Base-by-base conservation (phyloP, 1,284 basidiomycete genomes). In the Sanghuangporus baumii region DNA sequence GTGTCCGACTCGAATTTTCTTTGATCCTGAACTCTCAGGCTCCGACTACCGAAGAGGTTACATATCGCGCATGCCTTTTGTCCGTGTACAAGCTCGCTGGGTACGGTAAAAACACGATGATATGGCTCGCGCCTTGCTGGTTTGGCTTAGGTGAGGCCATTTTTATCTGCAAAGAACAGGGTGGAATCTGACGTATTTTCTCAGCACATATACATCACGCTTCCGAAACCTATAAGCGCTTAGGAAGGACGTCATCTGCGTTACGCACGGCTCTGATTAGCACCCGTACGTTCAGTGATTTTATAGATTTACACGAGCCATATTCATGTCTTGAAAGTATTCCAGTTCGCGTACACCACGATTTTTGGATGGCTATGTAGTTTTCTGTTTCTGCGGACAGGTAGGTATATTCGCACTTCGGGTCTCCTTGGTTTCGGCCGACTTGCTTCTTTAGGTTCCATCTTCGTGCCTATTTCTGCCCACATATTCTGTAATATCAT, bases 401-500 rank as follows among this genome's bases (percentile, higher is more conserved):
- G 87, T 71, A 82, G 70, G 82, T 26, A 81, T 85, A 41, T 46
- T 18, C 58, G 12, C 6, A n/a, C 31, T 11, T 26, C 14, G 34
- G 5, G 8, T 52, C 40, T 23, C 50, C 31, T 5, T 26, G 9
- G n/a, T 40, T 36, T n/a, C 36, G 12, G n/a, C 12, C 18, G 46
- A 43, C n/a, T 57, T 31, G 26, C 3, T 31, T 31, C 26, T 31
- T 31, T 55, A 74, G 74, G 72, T 12, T 75, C 74, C 1, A 61
- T 77, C 36, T 31, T 79, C 18, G 75, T 81, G 0, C 80, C 93
- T 0, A 79, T 94, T 59, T 74, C 82, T 37, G 84, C 92, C 0
- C 96, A 99, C 74, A 77, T 91, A 2, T 94, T 95, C 71, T 98
- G 96, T 78, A 99, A 99, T 72, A 72, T 91, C 52, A 96, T 98